Evolutionary conservation across 192 early-diverging fungal genomes (phyloP), one percentile per base, ranked within the genome.

Genomic region (Gonapodya prolifera): DNA sequence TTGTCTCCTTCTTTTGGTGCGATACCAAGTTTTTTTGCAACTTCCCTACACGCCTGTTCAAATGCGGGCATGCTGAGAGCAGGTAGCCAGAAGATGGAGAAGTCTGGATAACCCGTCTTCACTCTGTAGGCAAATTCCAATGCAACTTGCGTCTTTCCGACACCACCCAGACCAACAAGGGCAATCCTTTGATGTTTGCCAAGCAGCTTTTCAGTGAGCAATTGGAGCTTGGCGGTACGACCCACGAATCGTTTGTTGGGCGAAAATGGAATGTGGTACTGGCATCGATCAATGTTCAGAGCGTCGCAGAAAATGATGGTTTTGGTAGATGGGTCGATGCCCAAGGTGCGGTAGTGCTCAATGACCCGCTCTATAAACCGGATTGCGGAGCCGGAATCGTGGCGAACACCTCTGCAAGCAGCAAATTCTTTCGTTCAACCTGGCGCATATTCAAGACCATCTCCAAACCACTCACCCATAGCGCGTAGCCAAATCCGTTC

Each of bases 361-460:
- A 85, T 82, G 30, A 91, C 89, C 13, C 75, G 69, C 1, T 85
- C 80, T n/a, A 89, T 83, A 78, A 91, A 94, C 32, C 79, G 78
- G 29, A 84, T 79, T 1, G 92, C 85, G 76, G 91, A 87, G 1
- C 92, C 92, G 70, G 91, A 92, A 75, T 94, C 92, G 70, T 94
- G 92, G 1, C 92, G 88, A 0, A 93, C 86, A 31, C 89, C 89
- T 0, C 36, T 70, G 23, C 8, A 61, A 16, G 8, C 8, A 23
- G 23, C 8, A 61, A 23, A 23, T 23, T 8, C 8, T 61, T 8
- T 61, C 45, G 45, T 8, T 61, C 8, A 61, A 61, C 8, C 8
- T 61, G 45, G 45, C 8, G 8, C 8, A 23, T 8, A 16, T 16
- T 8, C 8, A 23, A 61, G 45, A 23, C 45, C 23, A 16, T 61